Evolutionary conservation across 2,329 filamentous ascomycete species (phyloP).

Genomic region (Apiospora phragmitis): DNA sequence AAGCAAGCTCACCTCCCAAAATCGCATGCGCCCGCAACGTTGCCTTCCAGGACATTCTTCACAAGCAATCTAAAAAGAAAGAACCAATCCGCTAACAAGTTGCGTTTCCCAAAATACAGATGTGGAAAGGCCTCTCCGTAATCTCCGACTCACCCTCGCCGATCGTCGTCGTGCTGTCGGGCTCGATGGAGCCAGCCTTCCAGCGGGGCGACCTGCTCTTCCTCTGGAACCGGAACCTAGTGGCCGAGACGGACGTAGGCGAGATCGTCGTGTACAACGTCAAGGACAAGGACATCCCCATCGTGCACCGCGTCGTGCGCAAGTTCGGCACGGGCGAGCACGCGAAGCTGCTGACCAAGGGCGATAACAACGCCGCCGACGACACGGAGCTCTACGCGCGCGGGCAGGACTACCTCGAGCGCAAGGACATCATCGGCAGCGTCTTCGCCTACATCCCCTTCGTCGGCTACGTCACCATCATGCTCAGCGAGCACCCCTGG

Average conservation of each 20-base stretch:
- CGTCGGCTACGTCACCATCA: conserved; percentile 94
- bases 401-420: conserved; percentile 83
- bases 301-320: conserved; percentile 90
- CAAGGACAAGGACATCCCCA: conserved; percentile 91
- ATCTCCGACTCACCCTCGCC: conserved; percentile 73
- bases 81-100: neutral
- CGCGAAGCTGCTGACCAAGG: conserved; percentile 87
- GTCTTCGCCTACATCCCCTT: conserved; percentile 91
- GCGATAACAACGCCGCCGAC: conserved; percentile 93
- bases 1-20: conserved; percentile 23
- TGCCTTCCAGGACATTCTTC: neutral
- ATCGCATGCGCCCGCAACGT: neutral
- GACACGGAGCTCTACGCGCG: conserved; percentile 87
- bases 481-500: conserved; percentile 95
- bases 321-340: conserved; percentile 62
- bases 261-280: conserved; percentile 74
- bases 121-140: conserved; percentile 88
- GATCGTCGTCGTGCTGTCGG: conserved; percentile 81
- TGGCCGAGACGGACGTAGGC: conserved; percentile 56
- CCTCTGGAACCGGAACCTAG: conserved; percentile 71
- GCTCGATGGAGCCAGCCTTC: conserved; percentile 83
- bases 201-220: conserved; percentile 76
- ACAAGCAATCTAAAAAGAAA: neutral
- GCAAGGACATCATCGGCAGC: conserved; percentile 89
- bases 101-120: conserved; percentile 38